Percentiles rank a stretch among this genome's conserved stretches.
phyloP scores from a whole-genome alignment of 768 basidiomycete species.

The Lentinula detonsa region DNA sequence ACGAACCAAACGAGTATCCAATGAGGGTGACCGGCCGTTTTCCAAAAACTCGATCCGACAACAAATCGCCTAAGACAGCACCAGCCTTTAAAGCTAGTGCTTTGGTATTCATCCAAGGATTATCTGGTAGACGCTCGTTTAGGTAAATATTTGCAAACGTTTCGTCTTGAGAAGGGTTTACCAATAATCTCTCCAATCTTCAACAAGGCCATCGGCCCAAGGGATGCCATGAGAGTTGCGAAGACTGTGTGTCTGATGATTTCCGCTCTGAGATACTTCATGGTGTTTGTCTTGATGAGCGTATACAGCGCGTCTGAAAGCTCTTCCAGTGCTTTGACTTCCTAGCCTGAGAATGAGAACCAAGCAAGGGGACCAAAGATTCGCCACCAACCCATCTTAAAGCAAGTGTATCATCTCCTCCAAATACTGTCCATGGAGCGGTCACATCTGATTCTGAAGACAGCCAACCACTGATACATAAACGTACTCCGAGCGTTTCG shows the following conservation, averaged over 20 bases:
- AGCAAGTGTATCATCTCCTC: constrained; percentile 46
- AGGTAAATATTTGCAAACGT: neutral
- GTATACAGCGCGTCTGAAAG: constrained; percentile 40
- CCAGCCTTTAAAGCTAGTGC: constrained; percentile 49
- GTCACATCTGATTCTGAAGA: constrained; percentile 36
- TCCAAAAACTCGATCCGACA: constrained; percentile 45
- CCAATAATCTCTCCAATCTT: constrained; percentile 52
- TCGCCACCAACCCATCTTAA: constrained; percentile 44
- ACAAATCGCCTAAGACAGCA: constrained; percentile 44
- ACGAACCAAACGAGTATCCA: constrained; percentile 52
- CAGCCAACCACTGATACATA: constrained; percentile 57
- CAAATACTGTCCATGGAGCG: constrained; percentile 48
- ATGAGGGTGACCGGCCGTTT: constrained; percentile 47
- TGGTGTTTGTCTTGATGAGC: constrained; percentile 40
- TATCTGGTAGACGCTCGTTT: constrained; percentile 27
- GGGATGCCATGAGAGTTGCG: constrained; percentile 38
- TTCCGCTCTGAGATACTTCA: constrained; percentile 43
- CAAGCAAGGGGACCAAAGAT: neutral
- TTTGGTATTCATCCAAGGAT: constrained; percentile 54
- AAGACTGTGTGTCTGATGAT: constrained; percentile 47
- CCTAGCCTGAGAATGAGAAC: constrained; percentile 25
- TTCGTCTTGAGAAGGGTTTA: constrained; percentile 9
- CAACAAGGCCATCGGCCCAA: constrained; percentile 45
- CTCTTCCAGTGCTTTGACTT: constrained; percentile 46
- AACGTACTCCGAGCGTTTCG: constrained; percentile 42